phyloP scores from a whole-genome alignment of 2,329 filamentous ascomycete genomes.

The Nemania bipapillata region DNA sequence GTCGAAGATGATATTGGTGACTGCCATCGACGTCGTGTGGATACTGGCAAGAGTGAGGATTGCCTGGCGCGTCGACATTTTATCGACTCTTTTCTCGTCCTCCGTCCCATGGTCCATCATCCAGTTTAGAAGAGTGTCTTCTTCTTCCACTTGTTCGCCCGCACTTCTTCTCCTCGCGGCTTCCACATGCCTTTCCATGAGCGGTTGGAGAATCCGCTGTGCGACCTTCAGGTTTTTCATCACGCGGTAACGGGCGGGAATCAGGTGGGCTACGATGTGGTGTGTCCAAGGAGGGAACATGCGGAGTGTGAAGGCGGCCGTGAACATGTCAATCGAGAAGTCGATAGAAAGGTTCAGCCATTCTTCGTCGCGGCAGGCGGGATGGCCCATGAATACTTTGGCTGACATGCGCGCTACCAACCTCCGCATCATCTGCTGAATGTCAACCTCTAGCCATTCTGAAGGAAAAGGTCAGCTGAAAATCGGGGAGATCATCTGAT shows the following conservation, averaged over 20 bases:
- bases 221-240: neutral
- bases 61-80: constrained; percentile 16
- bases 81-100: constrained; percentile 21
- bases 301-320: constrained; percentile 27
- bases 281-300: constrained; percentile 33
- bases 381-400: constrained; percentile 36
- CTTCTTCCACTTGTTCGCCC: constrained; percentile 19
- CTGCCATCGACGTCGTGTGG: constrained; percentile 14
- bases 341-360: constrained; percentile 24
- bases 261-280: constrained; percentile 54
- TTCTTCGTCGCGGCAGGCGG: constrained; percentile 27
- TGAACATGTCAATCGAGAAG: constrained; percentile 33
- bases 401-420: constrained; percentile 33
- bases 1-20: constrained; percentile 31
- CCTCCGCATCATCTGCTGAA: constrained; percentile 27
- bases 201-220: constrained; percentile 5
- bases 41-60: constrained; percentile 29
- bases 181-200: constrained; percentile 24
- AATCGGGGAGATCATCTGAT: too few relatives aligned
- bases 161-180: neutral
- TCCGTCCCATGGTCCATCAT: constrained; percentile 31
- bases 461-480: neutral
- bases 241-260: constrained; percentile 32
- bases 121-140: constrained; percentile 35
- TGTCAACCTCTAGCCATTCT: constrained; percentile 31